Conservation (phyloP, 805 yeast species). For the Pichia phayaonensis region DNA sequence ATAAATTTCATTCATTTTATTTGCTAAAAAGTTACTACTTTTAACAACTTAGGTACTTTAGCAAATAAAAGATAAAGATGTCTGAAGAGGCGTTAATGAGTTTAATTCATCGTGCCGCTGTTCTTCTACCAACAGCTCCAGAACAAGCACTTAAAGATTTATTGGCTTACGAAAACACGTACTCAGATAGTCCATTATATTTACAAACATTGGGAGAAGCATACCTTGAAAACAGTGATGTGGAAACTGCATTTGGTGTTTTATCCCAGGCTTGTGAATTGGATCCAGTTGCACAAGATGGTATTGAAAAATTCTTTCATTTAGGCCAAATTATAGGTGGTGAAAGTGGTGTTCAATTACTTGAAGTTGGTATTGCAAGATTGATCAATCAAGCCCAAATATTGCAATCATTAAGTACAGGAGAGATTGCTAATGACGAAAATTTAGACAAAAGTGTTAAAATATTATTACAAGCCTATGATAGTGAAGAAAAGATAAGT, state of each 20-base stretch:
- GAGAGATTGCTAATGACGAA: constrained; percentile 6
- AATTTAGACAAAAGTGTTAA: constrained; percentile 17
- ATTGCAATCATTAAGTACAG: constrained; percentile 2
- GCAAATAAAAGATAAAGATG: background rate
- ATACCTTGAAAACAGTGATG: constrained; percentile 69
- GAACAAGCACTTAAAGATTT: constrained; percentile 46
- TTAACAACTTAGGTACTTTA: no score
- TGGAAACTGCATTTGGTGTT: constrained; percentile 67
- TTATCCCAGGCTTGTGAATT: constrained; percentile 53
- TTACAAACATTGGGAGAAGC: constrained; percentile 66
- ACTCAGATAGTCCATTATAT: constrained; percentile 35
- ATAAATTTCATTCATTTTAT: background rate
- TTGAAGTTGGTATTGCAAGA: constrained; percentile 55
- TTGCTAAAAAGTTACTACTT: background rate
- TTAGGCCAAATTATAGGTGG: constrained; percentile 91
- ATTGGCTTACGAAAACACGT: constrained; percentile 30
- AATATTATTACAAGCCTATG: constrained; percentile 23
- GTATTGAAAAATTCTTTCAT: constrained; percentile 80
- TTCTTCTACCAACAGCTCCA: constrained; percentile 37
- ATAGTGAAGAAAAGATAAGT: constrained; percentile 20
- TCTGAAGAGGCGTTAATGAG: constrained; percentile 6
- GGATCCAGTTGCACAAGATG: constrained; percentile 58
- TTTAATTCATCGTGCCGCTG: constrained; percentile 33
- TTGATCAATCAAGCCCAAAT: constrained; percentile 33
- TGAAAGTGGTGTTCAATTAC: constrained; percentile 53